These are phyloP conservation scores for Phytophthora europaea DNA, from an alignment of 352 stramenopile species.

Conservation along the genomic window DNA sequence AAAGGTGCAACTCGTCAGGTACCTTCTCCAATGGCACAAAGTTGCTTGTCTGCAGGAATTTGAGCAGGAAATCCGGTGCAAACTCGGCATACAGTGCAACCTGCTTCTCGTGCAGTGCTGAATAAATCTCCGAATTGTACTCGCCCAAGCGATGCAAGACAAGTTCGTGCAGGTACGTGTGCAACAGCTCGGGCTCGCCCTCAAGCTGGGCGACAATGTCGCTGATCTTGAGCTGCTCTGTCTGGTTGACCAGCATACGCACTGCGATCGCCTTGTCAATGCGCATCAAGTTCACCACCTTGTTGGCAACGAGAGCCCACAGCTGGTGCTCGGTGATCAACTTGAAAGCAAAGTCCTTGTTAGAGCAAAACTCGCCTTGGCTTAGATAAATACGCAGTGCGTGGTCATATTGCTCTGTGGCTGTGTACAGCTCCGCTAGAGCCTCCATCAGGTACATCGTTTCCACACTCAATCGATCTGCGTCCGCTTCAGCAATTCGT, in stretches of 20 bases:
- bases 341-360: slow-evolving; percentile 89
- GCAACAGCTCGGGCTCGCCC: slow-evolving; percentile 62
- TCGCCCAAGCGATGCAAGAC: slow-evolving; percentile 74
- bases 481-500: slow-evolving; percentile 72
- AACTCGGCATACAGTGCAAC: slow-evolving; percentile 83
- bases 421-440: slow-evolving; percentile 83
- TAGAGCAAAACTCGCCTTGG: slow-evolving; percentile 85
- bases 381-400: slow-evolving; percentile 88
- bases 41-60: slow-evolving; percentile 85
- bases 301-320: slow-evolving; percentile 82
- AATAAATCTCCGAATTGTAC: slow-evolving; percentile 86
- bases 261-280: slow-evolving; percentile 79
- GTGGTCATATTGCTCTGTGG: slow-evolving; percentile 85
- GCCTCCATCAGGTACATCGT: slow-evolving; percentile 88
- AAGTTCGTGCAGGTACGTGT: slow-evolving; percentile 84
- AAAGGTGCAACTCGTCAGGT: background rate
- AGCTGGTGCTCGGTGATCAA: slow-evolving; percentile 87
- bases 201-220: slow-evolving; percentile 85
- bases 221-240: slow-evolving; percentile 80
- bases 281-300: slow-evolving; percentile 81
- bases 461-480: slow-evolving; percentile 73
- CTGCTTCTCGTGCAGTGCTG: slow-evolving; percentile 77
- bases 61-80: slow-evolving; percentile 65
- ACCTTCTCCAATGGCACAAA: slow-evolving; percentile 90
- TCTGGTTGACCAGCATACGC: slow-evolving; percentile 85